A percentile compares a stretch with the other conserved stretches of the same genome.
Conservation (phyloP, 139 green algal species). For the Nannochloris sp. region DNA sequence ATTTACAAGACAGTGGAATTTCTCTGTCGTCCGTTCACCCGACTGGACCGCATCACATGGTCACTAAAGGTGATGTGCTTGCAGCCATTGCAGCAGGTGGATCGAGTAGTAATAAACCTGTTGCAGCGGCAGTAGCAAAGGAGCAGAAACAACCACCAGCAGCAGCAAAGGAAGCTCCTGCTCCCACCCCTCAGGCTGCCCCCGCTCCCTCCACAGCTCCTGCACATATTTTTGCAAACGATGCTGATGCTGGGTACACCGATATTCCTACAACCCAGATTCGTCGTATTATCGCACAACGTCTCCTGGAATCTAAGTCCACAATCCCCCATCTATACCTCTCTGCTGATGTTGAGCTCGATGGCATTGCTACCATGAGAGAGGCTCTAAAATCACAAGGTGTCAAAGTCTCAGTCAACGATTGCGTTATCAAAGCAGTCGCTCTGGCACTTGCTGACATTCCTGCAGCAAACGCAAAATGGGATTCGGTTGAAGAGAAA, state of each 20-base stretch:
- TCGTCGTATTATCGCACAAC: conserved; percentile 76
- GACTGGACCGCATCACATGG: conserved; percentile 66
- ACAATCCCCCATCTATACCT: conserved; percentile 57
- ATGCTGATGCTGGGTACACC: conserved; percentile 25
- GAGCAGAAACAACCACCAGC: too few species aligned
- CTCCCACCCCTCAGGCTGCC: conserved; percentile 35
- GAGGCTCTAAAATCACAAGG: conserved; percentile 47
- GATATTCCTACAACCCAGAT: conserved; percentile 72
- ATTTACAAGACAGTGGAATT: conserved; percentile 46
- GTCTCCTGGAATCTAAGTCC: conserved; percentile 84
- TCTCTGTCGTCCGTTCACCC: conserved; percentile 19
- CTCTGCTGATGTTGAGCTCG: conserved; percentile 57
- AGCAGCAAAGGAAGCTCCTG: too few species aligned
- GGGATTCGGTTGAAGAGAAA: conserved; percentile 15
- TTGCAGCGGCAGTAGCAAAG: conserved; percentile 66
- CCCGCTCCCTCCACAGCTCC: conserved; percentile 23
- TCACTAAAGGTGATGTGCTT: conserved; percentile 88
- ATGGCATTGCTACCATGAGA: conserved; percentile 45
- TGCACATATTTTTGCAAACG: not conserved
- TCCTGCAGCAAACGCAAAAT: conserved; percentile 57
- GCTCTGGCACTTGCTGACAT: conserved; percentile 76
- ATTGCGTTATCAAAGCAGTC: conserved; percentile 84
- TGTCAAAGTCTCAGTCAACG: conserved; percentile 79
- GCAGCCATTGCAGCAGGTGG: conserved; percentile 55
- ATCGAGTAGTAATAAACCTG: conserved; percentile 65